phyloP scores from a whole-genome alignment of 2,329 filamentous ascomycete species.

The Mycosphaerelloides madeirae region DNA sequence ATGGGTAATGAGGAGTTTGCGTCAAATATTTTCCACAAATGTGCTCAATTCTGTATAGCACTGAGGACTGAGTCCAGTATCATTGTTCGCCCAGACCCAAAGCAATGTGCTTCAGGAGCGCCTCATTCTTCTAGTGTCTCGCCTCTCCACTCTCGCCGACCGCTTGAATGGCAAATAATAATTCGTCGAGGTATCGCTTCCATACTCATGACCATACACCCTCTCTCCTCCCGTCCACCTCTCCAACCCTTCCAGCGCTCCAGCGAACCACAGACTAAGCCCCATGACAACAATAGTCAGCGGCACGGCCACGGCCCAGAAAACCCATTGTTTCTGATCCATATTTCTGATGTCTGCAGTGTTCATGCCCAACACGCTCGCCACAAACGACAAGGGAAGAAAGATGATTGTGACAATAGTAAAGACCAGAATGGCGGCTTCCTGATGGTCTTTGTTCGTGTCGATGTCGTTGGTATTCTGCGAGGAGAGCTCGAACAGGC shows the following conservation, averaged over 20 bases:
- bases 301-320: conserved; percentile 10
- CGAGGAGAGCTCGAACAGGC: too few relatives aligned
- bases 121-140: too few relatives aligned
- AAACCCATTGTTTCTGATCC: conserved; percentile 6
- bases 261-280: conserved; percentile 11
- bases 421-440: conserved; percentile 12
- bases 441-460: conserved; percentile 12
- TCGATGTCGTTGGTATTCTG: conserved; percentile 5
- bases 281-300: conserved; percentile 9
- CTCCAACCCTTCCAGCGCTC: conserved; percentile 7
- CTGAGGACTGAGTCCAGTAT: too few relatives aligned
- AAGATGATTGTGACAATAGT: conserved; percentile 16
- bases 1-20: too few relatives aligned
- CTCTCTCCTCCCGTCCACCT: neutral
- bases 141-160: too few relatives aligned
- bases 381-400: conserved; percentile 11
- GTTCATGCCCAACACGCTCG: conserved; percentile 16
- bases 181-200: too few relatives aligned
- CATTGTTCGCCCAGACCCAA: too few relatives aligned
- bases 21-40: too few relatives aligned
- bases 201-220: too few relatives aligned
- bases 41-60: too few relatives aligned
- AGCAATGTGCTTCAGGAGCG: too few relatives aligned
- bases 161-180: too few relatives aligned
- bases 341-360: conserved; percentile 9